Conservation (phyloP, 2,329 filamentous ascomycete genomes). For the Exophiala alcalophila region DNA sequence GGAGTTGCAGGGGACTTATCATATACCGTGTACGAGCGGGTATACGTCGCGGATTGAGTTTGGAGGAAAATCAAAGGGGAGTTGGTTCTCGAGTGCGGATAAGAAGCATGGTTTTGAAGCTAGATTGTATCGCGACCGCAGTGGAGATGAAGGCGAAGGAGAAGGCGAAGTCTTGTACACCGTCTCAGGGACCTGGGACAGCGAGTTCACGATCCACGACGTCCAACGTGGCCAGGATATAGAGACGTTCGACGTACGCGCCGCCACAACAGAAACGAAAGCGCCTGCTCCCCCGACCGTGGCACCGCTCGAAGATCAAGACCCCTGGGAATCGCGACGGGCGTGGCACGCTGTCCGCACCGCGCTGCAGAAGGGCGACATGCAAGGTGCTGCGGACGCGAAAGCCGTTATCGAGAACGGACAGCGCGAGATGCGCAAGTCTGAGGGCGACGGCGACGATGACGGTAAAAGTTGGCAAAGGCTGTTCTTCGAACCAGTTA, state of each 20-base stretch:
- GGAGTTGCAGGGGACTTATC: conserved; percentile 28
- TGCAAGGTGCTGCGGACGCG: conserved; percentile 73
- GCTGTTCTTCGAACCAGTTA: conserved; percentile 63
- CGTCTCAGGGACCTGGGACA: conserved; percentile 37
- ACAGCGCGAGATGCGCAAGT: conserved; percentile 72
- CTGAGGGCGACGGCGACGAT: conserved; percentile 75
- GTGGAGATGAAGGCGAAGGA: conserved; percentile 13
- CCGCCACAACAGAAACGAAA: conserved; percentile 52
- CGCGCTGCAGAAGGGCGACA: conserved; percentile 76
- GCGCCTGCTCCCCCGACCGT: conserved; percentile 71
- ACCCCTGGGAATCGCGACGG: conserved; percentile 79
- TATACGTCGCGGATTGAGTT: conserved; percentile 27
- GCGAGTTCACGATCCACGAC: conserved; percentile 73
- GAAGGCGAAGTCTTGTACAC: conserved; percentile 21
- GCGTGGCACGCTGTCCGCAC: conserved; percentile 85
- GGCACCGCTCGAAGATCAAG: conserved; percentile 71
- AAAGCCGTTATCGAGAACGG: conserved; percentile 89
- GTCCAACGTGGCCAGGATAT: conserved; percentile 54
- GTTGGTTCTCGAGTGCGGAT: conserved; percentile 17
- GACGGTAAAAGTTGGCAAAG: conserved; percentile 76
- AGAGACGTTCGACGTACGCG: conserved; percentile 60
- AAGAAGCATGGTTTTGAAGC: conserved; percentile 26
- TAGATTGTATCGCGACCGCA: conserved; percentile 23
- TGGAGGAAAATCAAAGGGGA: conserved; percentile 20
- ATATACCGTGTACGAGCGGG: conserved; percentile 28